Evolutionary conservation across 495 filamentous ascomycete species (phyloP).

Genomic region (Neurospora sp.): DNA sequence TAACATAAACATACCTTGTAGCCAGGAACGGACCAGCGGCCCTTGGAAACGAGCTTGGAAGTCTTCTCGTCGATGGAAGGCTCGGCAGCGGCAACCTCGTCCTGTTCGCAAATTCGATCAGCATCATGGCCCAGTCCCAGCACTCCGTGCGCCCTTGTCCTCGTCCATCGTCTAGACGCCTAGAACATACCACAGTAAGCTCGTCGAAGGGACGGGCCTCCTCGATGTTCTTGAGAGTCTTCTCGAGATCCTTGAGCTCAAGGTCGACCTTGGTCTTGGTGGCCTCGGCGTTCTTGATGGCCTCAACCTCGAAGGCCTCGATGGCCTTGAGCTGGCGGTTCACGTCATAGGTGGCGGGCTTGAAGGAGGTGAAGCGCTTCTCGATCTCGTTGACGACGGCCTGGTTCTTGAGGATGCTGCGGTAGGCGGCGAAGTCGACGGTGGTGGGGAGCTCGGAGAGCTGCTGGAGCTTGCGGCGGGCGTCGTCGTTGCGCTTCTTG

Average conservation of each 20-base stretch:
- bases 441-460: slow-evolving; percentile 70
- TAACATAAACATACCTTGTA: slow-evolving; percentile 71
- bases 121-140: slow-evolving; percentile 1
- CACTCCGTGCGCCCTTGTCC: background rate
- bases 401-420: slow-evolving; percentile 83
- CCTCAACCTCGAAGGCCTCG: slow-evolving; percentile 93
- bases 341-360: slow-evolving; percentile 85
- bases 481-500: slow-evolving; percentile 99
- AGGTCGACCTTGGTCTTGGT: slow-evolving; percentile 91
- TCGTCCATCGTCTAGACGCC: background rate
- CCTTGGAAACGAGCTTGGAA: slow-evolving; percentile 82
- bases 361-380: slow-evolving; percentile 80
- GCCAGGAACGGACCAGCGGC: slow-evolving; percentile 92
- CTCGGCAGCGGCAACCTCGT: slow-evolving; percentile 84
- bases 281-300: slow-evolving; percentile 89
- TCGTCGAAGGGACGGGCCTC: slow-evolving; percentile 92
- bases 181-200: slow-evolving; percentile 75
- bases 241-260: slow-evolving; percentile 83
- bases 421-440: slow-evolving; percentile 92
- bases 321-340: slow-evolving; percentile 90
- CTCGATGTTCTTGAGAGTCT: slow-evolving; percentile 95
- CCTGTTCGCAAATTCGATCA: slow-evolving; percentile 39
- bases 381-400: slow-evolving; percentile 93
- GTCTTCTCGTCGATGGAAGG: slow-evolving; percentile 96
- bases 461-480: slow-evolving; percentile 76